phyloP scores from a whole-genome alignment of 169 alveolate species.

The Eimeria falciformis region DNA sequence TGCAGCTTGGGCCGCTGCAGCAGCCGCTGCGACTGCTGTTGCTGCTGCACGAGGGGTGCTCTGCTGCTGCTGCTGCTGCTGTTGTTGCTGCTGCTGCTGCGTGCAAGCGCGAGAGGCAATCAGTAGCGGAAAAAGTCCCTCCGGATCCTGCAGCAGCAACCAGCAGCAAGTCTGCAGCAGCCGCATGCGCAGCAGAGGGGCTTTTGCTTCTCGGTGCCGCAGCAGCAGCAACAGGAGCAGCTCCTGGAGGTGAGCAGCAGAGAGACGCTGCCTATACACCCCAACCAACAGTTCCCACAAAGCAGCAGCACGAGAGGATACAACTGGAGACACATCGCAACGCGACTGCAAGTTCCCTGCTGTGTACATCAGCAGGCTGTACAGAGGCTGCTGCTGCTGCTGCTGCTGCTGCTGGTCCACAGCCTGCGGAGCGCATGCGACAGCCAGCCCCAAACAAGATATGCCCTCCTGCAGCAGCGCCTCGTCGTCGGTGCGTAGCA shows the following conservation, averaged over 20 bases:
- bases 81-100: constrained; percentile 13
- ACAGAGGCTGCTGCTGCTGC: constrained; percentile 20
- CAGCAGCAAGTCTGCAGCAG: constrained; percentile 17
- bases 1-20: not conserved
- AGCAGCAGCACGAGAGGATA: not conserved
- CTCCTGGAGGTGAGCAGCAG: constrained; percentile 23
- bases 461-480: constrained; percentile 43
- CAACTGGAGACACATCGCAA: constrained; percentile 4
- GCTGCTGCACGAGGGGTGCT: not conserved
- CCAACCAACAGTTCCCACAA: constrained; percentile 30
- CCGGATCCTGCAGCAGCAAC: constrained; percentile 36
- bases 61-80: constrained; percentile 19
- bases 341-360: constrained; percentile 12
- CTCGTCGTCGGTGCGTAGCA: constrained; percentile 24
- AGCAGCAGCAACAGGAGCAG: constrained; percentile 8
- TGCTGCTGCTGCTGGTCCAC: constrained; percentile 23
- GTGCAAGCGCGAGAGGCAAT: not conserved
- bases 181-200: constrained; percentile 28
- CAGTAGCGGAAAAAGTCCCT: constrained; percentile 30
- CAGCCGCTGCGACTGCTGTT: not conserved
- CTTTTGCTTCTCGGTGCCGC: constrained; percentile 2
- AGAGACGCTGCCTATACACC: constrained; percentile 33
- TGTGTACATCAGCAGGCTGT: constrained; percentile 1
- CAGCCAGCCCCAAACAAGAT: constrained; percentile 7
- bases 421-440: not conserved